These are phyloP conservation scores for Tetracladium maxilliforme DNA, from an alignment of 2,329 filamentous ascomycete species.

Conservation along the genomic window DNA sequence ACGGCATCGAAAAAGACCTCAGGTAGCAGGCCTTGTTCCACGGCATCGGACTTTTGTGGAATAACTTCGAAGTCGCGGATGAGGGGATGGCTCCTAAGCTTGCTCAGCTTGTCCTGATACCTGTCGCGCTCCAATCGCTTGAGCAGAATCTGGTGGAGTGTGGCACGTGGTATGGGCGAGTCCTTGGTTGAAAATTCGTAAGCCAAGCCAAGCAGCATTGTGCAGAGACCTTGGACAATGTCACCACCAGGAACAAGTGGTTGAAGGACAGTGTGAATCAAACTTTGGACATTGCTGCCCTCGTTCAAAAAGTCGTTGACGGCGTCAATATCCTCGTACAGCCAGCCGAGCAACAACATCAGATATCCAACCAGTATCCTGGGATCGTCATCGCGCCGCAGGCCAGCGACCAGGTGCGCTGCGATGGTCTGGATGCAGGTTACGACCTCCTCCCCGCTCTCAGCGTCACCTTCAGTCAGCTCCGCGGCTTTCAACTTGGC, in stretches of 20 bases:
- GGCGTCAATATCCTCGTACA: slow-evolving; percentile 82
- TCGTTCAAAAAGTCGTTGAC: slow-evolving; percentile 90
- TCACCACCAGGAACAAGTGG: no score
- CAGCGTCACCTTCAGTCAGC: slow-evolving; percentile 78
- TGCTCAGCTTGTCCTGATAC: slow-evolving; percentile 70
- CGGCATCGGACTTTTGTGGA: slow-evolving; percentile 48
- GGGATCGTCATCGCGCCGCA: slow-evolving; percentile 64
- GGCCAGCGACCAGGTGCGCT: slow-evolving; percentile 67
- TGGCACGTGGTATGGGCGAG: slow-evolving; percentile 72
- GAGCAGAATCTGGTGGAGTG: slow-evolving; percentile 64
- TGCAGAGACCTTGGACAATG: slow-evolving; percentile 69
- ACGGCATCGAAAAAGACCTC: slow-evolving; percentile 74
- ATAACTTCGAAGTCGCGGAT: slow-evolving; percentile 84
- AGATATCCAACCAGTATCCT: slow-evolving; percentile 72
- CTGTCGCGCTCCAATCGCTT: slow-evolving; percentile 71
- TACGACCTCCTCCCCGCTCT: slow-evolving; percentile 84
- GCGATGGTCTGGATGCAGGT: slow-evolving; percentile 84
- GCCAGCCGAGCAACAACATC: slow-evolving; percentile 77
- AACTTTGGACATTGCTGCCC: slow-evolving; percentile 78
- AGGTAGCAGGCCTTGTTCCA: slow-evolving; percentile 42
- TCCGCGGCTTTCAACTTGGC: slow-evolving; percentile 69
- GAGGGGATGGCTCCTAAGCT: slow-evolving; percentile 61
- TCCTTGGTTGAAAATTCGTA: slow-evolving; percentile 98
- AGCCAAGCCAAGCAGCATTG: slow-evolving; percentile 70
- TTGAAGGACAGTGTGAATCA: slow-evolving; percentile 58